phyloP scores from a whole-genome alignment of 371 early-diverging fungal species.

The Apophysomyces trapeziformis region DNA sequence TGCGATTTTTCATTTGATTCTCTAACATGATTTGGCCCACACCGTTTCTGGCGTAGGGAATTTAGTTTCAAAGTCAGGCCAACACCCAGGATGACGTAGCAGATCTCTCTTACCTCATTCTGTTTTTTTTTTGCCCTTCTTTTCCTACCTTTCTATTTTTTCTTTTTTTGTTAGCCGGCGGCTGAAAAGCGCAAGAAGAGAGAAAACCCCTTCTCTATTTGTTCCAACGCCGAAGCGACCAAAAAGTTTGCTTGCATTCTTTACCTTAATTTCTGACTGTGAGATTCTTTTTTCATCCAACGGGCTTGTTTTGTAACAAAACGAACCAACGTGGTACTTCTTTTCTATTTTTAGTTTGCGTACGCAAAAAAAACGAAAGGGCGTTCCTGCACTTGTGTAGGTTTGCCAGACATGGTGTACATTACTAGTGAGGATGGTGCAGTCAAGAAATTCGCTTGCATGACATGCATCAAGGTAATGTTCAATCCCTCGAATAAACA shows the following conservation, averaged over 20 bases:
- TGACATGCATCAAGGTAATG: slow-evolving; percentile 49
- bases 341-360: slow-evolving; percentile 24
- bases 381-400: slow-evolving; percentile 6
- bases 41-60: too few species aligned
- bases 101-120: too few species aligned
- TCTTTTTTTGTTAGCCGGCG: too few species aligned
- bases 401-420: slow-evolving; percentile 30
- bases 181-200: not conserved
- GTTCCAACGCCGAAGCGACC: not conserved
- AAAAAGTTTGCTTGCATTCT: too few species aligned
- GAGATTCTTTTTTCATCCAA: not conserved
- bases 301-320: not conserved
- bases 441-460: slow-evolving; percentile 47
- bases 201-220: not conserved
- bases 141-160: too few species aligned
- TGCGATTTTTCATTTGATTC: too few species aligned
- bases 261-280: not conserved
- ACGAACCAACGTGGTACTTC: slow-evolving; percentile 28
- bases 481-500: too few species aligned
- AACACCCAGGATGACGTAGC: too few species aligned
- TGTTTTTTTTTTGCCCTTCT: too few species aligned
- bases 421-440: slow-evolving; percentile 39
- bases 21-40: too few species aligned
- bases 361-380: not conserved
- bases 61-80: too few species aligned